Evolutionary conservation across 768 basidiomycete species (phyloP), one percentile per base, ranked within the genome.

Genomic region (Mycena haematopus): DNA sequence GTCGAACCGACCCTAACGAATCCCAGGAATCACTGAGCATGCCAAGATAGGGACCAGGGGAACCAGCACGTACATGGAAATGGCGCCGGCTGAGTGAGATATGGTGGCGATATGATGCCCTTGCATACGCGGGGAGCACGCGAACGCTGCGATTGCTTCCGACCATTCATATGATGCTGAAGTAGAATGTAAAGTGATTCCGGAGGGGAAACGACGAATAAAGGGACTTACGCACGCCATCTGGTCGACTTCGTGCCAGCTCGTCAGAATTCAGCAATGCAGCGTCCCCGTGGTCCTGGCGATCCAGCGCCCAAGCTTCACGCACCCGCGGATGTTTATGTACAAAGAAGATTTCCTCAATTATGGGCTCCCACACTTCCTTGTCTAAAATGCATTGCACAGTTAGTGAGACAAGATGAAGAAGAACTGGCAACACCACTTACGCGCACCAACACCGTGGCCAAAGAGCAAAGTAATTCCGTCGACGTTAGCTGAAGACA

Each of bases 81-180:
- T 67, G 6, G 73, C 62, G 11, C 75, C 75, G 2, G 75, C 75
- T 13, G 75, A 76, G 60, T 76, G 75, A 3, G 75, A 74, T 22
- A 76, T 33, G 9, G 67, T 66, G 40, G 75, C 73, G 6, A 76
- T 65, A 22, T 67, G 66, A 45, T 74, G 71, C 6, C 67, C 70
- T n/a, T 54, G 60, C 45, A 71, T 51, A 36, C 69, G 61, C 4
- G 68, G 56, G 14, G 65, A 67, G 17, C 46, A 31, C 0, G 67
- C 58, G 35, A 72, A 72, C n/a, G 68, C 67, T 1, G 62, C 63
- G 38, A 72, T 57, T 17, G 66, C 70, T 4, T 54, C 51, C 2
- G 69, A 58, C 55, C 71, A 76, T 62, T 76, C 75, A 33, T 65
- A 56, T 11, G 66, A 66, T 22, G 68, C 71, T 74, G 42, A 35